Conservation (phyloP, 192 early-diverging fungal species). For the Coemansia asiatica region DNA sequence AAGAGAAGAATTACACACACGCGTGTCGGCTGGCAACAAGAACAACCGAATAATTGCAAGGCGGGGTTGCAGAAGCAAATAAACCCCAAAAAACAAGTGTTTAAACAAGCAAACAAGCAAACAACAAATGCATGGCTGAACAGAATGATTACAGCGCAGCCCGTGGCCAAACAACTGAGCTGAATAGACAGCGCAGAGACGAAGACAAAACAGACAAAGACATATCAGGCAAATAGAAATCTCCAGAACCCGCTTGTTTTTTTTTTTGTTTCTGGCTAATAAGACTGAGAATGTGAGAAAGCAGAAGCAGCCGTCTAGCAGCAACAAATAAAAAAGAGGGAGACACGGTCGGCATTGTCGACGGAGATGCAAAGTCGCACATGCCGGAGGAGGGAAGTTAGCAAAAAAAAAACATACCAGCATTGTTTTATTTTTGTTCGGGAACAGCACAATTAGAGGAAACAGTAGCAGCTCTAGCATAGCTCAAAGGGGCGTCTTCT, state of each 20-base stretch:
- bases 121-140: conserved; percentile 3
- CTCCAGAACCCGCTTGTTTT: conserved; percentile 2
- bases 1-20: neutral
- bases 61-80: conserved; percentile 5
- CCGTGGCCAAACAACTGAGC: conserved; percentile 6
- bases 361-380: conserved; percentile 17
- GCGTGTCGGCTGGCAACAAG: neutral
- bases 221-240: neutral
- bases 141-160: conserved; percentile 11
- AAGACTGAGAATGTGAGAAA: conserved; percentile 1
- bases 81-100: neutral
- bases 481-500: neutral
- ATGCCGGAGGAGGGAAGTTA: conserved; percentile 16
- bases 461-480: conserved; percentile 12
- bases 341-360: conserved; percentile 19
- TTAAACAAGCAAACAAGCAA: conserved; percentile 5
- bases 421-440: conserved; percentile 9
- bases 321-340: conserved; percentile 6
- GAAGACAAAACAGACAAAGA: neutral
- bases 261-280: neutral
- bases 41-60: conserved; percentile 1
- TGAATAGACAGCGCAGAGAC: neutral
- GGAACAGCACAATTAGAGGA: conserved; percentile 6
- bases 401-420: conserved; percentile 1
- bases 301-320: neutral